Conservation (phyloP, 768 basidiomycete species). For the Hericium coralloides region DNA sequence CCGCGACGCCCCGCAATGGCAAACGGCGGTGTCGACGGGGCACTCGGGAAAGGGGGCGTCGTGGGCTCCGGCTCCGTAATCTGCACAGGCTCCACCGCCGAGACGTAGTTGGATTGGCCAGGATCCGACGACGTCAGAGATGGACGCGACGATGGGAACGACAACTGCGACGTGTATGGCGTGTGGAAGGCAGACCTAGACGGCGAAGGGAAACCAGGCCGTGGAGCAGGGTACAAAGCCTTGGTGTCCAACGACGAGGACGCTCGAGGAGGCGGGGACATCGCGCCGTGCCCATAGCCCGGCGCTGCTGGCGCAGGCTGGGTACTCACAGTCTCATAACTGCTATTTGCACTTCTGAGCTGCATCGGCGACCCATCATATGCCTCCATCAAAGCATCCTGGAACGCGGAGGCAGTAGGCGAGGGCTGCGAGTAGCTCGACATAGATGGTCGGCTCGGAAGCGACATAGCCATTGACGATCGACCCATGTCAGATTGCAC, state of each 20-base stretch:
- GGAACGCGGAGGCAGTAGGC: conserved; percentile 76
- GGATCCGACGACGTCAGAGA: conserved; percentile 11
- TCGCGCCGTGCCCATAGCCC: background rate
- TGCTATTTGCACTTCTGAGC: conserved; percentile 1
- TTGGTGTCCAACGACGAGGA: conserved; percentile 13
- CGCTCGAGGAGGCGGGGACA: conserved; percentile 13
- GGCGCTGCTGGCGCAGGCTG: background rate
- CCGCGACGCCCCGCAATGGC: background rate
- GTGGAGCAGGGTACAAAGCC: conserved; percentile 10
- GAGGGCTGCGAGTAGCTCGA: conserved; percentile 66
- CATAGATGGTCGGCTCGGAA: conserved; percentile 41
- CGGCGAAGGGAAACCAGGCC: background rate
- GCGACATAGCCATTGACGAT: conserved; percentile 44
- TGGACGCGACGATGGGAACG: background rate
- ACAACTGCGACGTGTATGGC: background rate
- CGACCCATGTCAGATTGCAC: conserved; percentile 19
- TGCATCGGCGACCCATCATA: conserved; percentile 10
- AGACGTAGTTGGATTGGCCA: conserved; percentile 17
- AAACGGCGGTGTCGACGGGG: background rate
- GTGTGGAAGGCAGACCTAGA: no score
- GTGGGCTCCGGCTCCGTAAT: background rate
- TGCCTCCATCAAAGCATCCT: conserved; percentile 40
- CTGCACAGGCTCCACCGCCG: conserved; percentile 5
- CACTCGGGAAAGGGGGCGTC: background rate
- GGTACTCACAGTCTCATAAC: background rate